phyloP scores from a whole-genome alignment of 2,329 filamentous ascomycete species.

The Penicillium frequentans region DNA sequence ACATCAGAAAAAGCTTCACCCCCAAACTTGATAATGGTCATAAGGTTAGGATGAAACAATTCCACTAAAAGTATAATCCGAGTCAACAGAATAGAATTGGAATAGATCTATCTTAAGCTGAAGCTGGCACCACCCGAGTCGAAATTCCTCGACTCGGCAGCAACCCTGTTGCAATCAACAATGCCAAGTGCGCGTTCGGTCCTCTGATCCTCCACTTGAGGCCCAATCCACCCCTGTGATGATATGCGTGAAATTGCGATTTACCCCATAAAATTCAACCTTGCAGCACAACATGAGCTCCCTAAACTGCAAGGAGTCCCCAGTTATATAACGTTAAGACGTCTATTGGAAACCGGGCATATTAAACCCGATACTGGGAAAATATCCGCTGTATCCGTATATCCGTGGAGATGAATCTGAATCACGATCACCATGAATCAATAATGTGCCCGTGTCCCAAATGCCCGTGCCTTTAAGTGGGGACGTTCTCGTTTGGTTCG shows the following conservation, averaged over 20 bases:
- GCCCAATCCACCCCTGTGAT: not conserved
- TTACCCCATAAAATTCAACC: not conserved
- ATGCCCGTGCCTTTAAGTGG: constrained; percentile 2
- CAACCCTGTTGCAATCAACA: not conserved
- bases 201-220: not conserved
- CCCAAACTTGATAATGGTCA: not conserved
- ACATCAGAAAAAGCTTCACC: not conserved
- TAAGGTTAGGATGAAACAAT: not conserved
- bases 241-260: not conserved
- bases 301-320: not conserved
- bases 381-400: not conserved
- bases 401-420: not conserved
- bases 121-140: no score
- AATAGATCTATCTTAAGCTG: no score
- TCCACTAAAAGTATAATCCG: not conserved
- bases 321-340: not conserved
- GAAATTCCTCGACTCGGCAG: not conserved
- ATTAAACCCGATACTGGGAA: not conserved
- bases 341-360: no score
- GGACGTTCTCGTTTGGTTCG: not conserved
- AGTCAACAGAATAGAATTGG: not conserved
- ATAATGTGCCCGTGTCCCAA: not conserved
- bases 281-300: not conserved
- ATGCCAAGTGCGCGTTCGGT: not conserved
- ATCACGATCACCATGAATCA: constrained; percentile 1